Evolutionary conservation across 2,329 filamentous ascomycete species (phyloP).

Genomic region (Clarireedia hainanense): DNA sequence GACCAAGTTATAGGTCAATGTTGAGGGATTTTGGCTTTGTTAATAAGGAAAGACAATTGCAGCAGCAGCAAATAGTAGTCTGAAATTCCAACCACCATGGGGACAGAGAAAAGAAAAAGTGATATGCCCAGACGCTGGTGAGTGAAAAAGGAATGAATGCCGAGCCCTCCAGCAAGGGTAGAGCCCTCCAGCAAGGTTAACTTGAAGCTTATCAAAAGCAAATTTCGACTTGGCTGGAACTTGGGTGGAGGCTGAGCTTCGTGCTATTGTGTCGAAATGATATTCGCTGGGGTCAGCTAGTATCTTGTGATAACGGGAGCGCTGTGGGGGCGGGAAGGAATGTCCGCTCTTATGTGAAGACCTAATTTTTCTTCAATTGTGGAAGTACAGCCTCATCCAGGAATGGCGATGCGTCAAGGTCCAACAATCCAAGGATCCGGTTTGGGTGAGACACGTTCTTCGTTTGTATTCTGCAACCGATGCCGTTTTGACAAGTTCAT

Average conservation of each 20-base stretch:
- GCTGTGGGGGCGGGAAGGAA: not conserved
- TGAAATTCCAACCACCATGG: not conserved
- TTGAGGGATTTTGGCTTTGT: not conserved
- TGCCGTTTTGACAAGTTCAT: too few species aligned
- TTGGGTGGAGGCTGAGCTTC: constrained; percentile 2
- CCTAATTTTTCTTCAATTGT: too few species aligned
- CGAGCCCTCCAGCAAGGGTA: not conserved
- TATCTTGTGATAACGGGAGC: not conserved
- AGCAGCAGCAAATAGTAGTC: not conserved
- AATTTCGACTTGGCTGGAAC: not conserved
- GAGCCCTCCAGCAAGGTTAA: not conserved
- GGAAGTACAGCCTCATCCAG: not conserved
- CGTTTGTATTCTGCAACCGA: too few species aligned
- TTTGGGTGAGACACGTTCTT: too few species aligned
- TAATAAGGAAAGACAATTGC: not conserved
- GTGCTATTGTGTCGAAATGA: not conserved
- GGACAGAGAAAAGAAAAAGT: not conserved
- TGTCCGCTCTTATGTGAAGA: not conserved
- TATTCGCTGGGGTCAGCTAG: not conserved
- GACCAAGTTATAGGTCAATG: not conserved
- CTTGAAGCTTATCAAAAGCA: not conserved
- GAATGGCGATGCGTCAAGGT: not conserved
- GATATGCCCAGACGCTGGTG: not conserved
- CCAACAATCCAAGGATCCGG: not conserved
- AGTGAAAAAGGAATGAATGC: not conserved